Conservation (phyloP, 2,329 filamentous ascomycete species). For the Orbilia blumenaviensis region DNA sequence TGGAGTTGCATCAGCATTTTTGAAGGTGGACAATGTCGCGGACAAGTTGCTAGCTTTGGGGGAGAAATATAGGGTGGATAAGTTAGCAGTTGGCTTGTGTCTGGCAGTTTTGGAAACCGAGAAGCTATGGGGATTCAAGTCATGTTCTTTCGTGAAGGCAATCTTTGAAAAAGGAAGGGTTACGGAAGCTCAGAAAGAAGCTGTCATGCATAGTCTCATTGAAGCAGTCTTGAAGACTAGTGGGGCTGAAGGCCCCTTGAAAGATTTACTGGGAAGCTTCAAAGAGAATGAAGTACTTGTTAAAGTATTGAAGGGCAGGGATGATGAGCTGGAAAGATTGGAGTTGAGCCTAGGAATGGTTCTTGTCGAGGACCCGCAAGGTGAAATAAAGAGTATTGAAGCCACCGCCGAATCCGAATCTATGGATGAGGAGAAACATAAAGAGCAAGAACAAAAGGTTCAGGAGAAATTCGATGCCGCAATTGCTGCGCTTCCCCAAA, state of each 20-base stretch:
- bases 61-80: slow-evolving; percentile 73
- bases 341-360: slow-evolving; percentile 78
- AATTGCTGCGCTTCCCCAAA: slow-evolving; percentile 53
- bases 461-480: slow-evolving; percentile 38
- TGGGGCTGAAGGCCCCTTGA: slow-evolving; percentile 68
- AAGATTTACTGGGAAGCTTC: slow-evolving; percentile 73
- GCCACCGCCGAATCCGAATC: slow-evolving; percentile 64
- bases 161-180: slow-evolving; percentile 71
- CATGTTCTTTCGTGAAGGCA: slow-evolving; percentile 66
- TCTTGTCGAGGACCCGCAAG: slow-evolving; percentile 69
- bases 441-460: slow-evolving; percentile 27
- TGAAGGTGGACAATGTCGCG: slow-evolving; percentile 72
- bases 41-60: slow-evolving; percentile 70
- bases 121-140: slow-evolving; percentile 57
- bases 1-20: slow-evolving; percentile 74
- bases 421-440: slow-evolving; percentile 50
- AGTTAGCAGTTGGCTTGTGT: slow-evolving; percentile 76
- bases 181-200: slow-evolving; percentile 70
- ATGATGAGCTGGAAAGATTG: slow-evolving; percentile 76
- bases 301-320: slow-evolving; percentile 71
- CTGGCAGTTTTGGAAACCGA: slow-evolving; percentile 66
- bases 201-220: slow-evolving; percentile 73
- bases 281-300: slow-evolving; percentile 66
- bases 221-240: slow-evolving; percentile 68
- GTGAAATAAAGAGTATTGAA: slow-evolving; percentile 66